Conservation (phyloP, 148 eudicot species). For the Vaccinium myrtillus region DNA sequence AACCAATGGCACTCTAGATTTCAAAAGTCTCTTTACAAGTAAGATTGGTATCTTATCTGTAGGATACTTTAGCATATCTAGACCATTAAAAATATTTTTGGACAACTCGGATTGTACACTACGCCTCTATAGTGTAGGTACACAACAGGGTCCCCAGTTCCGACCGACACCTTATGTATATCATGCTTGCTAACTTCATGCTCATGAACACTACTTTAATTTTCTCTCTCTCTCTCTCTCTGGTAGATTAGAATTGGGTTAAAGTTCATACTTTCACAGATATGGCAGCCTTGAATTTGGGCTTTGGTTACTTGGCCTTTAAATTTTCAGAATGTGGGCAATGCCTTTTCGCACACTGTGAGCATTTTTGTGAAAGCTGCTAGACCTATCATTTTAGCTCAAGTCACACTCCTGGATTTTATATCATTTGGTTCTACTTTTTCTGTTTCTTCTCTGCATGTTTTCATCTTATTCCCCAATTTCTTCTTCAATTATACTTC, state of each 20-base stretch:
- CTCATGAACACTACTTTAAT: background rate
- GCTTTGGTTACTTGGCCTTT: constrained; percentile 14
- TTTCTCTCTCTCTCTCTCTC: constrained; percentile 6
- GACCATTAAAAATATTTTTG: too few relatives aligned
- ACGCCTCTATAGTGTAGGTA: too few relatives aligned
- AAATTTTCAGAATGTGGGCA: constrained; percentile 9
- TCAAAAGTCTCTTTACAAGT: too few relatives aligned
- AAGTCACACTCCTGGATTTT: background rate
- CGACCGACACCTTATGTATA: background rate
- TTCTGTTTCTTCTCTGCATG: background rate
- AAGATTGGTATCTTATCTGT: too few relatives aligned
- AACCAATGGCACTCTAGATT: too few relatives aligned
- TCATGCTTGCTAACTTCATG: constrained; percentile 19
- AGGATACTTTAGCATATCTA: too few relatives aligned
- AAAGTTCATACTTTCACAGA: constrained; percentile 8
- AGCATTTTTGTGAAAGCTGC: constrained; percentile 14
- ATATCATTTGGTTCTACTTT: background rate
- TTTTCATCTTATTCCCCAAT: background rate
- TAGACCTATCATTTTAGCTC: background rate
- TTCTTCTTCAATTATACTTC: background rate
- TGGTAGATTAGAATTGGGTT: background rate
- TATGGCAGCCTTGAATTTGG: background rate
- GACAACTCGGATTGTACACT: too few relatives aligned
- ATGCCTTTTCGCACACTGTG: constrained; percentile 2
- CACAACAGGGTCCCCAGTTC: too few relatives aligned